Conservation (phyloP, 192 early-diverging fungal genomes). For the Pilaira anomala region DNA sequence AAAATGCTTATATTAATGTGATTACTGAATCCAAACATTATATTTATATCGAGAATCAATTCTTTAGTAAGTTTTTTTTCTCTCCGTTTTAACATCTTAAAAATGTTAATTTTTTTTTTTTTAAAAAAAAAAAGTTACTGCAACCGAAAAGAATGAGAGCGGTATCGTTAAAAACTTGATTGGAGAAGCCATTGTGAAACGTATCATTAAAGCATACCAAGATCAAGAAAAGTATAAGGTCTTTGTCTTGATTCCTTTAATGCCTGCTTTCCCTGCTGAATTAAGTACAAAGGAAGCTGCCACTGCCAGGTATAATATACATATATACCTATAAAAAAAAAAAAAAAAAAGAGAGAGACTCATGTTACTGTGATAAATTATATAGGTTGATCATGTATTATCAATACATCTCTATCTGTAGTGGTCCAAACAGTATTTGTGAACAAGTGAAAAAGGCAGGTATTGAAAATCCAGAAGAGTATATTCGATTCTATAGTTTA, state of each 20-base stretch:
- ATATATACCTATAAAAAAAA: no score
- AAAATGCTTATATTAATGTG: slow-evolving; percentile 72
- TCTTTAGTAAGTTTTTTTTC: slow-evolving; percentile 61
- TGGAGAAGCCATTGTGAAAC: slow-evolving; percentile 74
- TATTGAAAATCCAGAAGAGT: slow-evolving; percentile 49
- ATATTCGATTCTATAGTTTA: slow-evolving; percentile 76
- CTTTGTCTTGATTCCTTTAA: slow-evolving; percentile 79
- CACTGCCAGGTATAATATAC: slow-evolving; percentile 45
- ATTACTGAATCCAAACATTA: slow-evolving; percentile 75
- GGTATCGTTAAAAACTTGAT: slow-evolving; percentile 75
- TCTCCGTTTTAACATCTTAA: background rate
- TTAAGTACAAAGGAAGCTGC: slow-evolving; percentile 70
- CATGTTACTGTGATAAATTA: background rate
- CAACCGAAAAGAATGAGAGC: slow-evolving; percentile 37
- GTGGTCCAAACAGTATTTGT: slow-evolving; percentile 68
- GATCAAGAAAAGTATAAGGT: slow-evolving; percentile 70
- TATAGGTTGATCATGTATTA: slow-evolving; percentile 69
- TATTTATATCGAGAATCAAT: slow-evolving; percentile 90
- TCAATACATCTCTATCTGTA: slow-evolving; percentile 76
- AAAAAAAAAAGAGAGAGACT: no score
- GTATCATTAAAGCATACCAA: slow-evolving; percentile 67
- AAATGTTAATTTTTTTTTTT: background rate
- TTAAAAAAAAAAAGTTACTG: no score
- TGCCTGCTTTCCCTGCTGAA: slow-evolving; percentile 87
- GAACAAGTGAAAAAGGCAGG: slow-evolving; percentile 53